phyloP scores from a whole-genome alignment of 2,329 filamentous ascomycete species.

The Aspergillus sp. region DNA sequence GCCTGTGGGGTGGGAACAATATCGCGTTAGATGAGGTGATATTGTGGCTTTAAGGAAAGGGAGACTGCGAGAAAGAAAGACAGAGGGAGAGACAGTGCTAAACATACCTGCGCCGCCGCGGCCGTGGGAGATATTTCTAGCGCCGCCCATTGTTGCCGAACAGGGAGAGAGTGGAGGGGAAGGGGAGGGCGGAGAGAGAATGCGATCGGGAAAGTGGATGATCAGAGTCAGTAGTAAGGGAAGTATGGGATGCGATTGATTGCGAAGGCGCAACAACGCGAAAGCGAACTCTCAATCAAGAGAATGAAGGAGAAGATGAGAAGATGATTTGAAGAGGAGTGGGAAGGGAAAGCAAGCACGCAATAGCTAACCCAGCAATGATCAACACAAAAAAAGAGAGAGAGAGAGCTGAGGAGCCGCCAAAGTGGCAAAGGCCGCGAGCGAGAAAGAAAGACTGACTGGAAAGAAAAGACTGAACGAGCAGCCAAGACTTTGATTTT shows the following conservation, averaged over 20 bases:
- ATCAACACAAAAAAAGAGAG: background rate
- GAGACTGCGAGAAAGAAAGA: background rate
- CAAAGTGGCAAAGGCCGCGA: too few relatives aligned
- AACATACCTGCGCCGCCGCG: conserved; percentile 70
- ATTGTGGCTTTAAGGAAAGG: background rate
- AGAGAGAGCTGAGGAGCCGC: too few relatives aligned
- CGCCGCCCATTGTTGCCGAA: conserved; percentile 21
- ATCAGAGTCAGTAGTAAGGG: background rate
- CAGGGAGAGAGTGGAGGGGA: background rate
- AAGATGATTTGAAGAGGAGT: background rate
- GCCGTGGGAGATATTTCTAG: conserved; percentile 61
- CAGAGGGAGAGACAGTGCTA: background rate
- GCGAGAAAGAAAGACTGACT: background rate
- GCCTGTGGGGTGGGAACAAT: conserved; percentile 39
- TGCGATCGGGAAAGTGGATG: conserved; percentile 2
- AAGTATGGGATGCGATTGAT: background rate
- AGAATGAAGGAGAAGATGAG: background rate
- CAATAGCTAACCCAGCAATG: background rate
- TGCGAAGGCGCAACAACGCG: background rate
- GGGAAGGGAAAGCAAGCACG: background rate
- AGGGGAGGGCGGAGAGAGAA: background rate
- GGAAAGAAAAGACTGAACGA: background rate
- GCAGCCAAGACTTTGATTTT: background rate
- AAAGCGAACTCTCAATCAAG: background rate
- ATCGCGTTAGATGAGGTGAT: background rate